These are phyloP conservation scores for Sequoiadendron giganteum DNA, from an alignment of 75 land plant genomes.

Conservation along the genomic window DNA sequence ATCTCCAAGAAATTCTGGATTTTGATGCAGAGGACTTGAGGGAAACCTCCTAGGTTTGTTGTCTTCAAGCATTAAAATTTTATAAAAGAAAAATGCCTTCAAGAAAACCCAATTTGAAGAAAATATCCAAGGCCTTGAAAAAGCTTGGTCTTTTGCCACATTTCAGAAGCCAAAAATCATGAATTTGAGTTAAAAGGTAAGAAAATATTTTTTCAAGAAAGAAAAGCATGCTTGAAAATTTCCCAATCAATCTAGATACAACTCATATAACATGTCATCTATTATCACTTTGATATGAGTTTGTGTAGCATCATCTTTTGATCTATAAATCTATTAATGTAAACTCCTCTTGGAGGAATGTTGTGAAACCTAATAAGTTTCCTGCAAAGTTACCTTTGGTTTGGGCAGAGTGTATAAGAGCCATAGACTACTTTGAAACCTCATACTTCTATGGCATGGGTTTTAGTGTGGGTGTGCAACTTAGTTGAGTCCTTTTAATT, in stretches of 20 bases:
- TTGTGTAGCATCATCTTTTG: neutral
- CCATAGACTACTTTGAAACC: neutral
- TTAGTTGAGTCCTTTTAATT: neutral
- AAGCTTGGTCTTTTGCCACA: neutral
- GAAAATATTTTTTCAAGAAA: neutral
- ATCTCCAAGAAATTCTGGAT: neutral
- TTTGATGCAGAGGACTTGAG: neutral
- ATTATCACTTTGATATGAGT: neutral
- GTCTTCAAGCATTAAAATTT: conserved; percentile 6
- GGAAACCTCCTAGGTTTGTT: neutral
- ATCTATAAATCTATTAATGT: neutral
- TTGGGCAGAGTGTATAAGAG: conserved; percentile 1
- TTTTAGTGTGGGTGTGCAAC: neutral
- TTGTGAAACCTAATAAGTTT: neutral
- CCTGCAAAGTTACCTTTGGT: neutral
- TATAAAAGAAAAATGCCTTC: conserved; percentile 6
- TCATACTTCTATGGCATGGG: neutral
- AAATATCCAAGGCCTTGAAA: conserved; percentile 9
- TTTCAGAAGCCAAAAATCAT: neutral
- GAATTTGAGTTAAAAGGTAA: neutral
- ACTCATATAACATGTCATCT: neutral
- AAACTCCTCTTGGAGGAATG: neutral
- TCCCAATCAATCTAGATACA: neutral
- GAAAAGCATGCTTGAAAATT: neutral
- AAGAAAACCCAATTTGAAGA: conserved; percentile 1